Evolutionary conservation across 148 eudicot genomes (phyloP).

Genomic region (Cornus suecica): DNA sequence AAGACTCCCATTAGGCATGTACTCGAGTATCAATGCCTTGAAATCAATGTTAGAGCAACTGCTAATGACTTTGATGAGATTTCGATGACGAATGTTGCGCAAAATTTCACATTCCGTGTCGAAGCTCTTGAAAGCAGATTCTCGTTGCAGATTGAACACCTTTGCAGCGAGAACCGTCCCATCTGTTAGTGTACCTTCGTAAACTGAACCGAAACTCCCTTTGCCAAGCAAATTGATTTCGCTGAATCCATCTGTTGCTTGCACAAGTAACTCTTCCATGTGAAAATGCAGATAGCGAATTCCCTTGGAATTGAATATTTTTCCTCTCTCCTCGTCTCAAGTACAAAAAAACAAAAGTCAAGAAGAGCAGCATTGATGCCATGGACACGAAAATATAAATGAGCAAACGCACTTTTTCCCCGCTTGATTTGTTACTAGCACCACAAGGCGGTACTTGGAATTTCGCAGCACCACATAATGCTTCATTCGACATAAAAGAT

Average conservation of each 20-base stretch:
- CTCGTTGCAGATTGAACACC: conserved; percentile 5
- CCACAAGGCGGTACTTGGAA: conserved; percentile 10
- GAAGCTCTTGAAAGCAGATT: conserved; percentile 7
- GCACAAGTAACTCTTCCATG: not conserved
- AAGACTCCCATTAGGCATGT: not conserved
- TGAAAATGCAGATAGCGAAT: not conserved
- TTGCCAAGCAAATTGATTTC: conserved; percentile 6
- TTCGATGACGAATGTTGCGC: conserved; percentile 6
- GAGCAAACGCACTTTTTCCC: not conserved
- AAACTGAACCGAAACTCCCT: conserved; percentile 12
- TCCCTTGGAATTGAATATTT: not conserved
- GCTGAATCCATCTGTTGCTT: conserved; percentile 5
- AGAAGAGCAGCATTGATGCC: not conserved
- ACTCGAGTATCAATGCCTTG: not conserved
- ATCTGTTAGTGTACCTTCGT: conserved; percentile 7
- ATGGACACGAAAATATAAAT: not conserved
- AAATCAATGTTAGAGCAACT: conserved; percentile 9
- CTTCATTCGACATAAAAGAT: conserved; percentile 3
- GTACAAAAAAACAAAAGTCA: not conserved
- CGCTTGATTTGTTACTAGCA: not conserved
- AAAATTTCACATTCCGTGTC: conserved; percentile 4
- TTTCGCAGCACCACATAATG: conserved; percentile 8
- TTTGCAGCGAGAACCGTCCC: not conserved
- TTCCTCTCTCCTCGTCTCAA: not conserved
- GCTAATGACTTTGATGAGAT: conserved; percentile 9